Percentiles rank a stretch among this genome's conserved stretches.
Evolutionary conservation across 2,329 filamentous ascomycete species (phyloP).

Genomic region (Harringtonia aguacate): DNA sequence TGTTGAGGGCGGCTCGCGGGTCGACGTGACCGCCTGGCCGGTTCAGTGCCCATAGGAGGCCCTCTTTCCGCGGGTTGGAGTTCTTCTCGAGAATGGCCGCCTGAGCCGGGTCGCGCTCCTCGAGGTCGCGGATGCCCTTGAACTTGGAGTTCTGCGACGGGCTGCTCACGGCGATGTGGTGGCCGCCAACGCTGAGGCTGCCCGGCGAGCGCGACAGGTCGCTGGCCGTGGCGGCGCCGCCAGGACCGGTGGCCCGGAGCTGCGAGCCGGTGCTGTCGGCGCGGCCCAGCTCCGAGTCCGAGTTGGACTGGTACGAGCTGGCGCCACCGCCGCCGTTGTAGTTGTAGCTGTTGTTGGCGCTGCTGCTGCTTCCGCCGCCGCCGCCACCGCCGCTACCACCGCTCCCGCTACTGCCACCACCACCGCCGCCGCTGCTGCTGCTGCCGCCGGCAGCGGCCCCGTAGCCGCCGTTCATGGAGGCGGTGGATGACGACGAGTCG

Average conservation of each 20-base stretch:
- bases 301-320: conserved; percentile 26
- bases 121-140: conserved; percentile 84
- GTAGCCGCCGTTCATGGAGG: neutral
- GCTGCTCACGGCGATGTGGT: conserved; percentile 32
- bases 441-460: neutral
- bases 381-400: neutral
- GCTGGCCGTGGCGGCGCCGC: conserved; percentile 18
- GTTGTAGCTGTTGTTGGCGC: conserved; percentile 10
- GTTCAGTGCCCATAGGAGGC: conserved; percentile 87
- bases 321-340: conserved; percentile 18
- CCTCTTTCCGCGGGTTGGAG: conserved; percentile 76
- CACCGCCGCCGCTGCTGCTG: neutral
- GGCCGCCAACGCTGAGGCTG: conserved; percentile 38
- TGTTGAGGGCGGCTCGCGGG: conserved; percentile 77
- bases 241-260: conserved; percentile 28
- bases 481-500: conserved; percentile 30
- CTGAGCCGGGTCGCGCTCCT: conserved; percentile 62
- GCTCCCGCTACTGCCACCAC: neutral
- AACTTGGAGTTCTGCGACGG: conserved; percentile 53
- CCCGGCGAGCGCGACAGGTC: conserved; percentile 49
- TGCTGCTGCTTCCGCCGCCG: neutral
- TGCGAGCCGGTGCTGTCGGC: conserved; percentile 67
- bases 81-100: conserved; percentile 42
- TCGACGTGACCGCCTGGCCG: conserved; percentile 90
- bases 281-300: conserved; percentile 60